Evolutionary conservation across 179 eudicot genomes (phyloP), one percentile per base, ranked within the genome.

Genomic region (Gypsophila paniculata): DNA sequence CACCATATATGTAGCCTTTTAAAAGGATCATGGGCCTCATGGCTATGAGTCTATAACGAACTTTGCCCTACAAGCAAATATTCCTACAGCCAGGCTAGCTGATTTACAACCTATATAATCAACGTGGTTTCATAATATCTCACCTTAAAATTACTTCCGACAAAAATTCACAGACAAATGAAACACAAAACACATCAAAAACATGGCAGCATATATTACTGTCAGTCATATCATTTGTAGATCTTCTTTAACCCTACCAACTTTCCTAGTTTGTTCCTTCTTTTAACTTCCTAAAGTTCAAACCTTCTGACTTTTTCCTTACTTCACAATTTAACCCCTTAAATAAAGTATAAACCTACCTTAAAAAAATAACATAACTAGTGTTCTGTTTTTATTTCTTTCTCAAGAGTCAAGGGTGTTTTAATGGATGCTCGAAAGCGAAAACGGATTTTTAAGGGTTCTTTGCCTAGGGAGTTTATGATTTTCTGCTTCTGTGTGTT

Each of bases 341-440:
- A 62, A 32, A 63, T 63, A 39, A 39, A 2, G 8, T 39, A 39
- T 39, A 39, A 39, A 6, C 44, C 36, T 2, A 63, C 15, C 51
- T 5, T n/a, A n/a, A n/a, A n/a, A n/a, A n/a, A n/a, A n/a, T n/a
- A 26, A 17, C 17, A 62, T 1, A 34, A 48, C 25, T 21, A 4
- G 13, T 15, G 13, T 46, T 14, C 23, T 68, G 8, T 48, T 6
- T 42, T 42, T 6, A 0, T 6, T 6, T 67, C 38, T 44, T 42
- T 52, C 26, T 48, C 2, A 67, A 46, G 58, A 23, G 71, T 48
- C 6, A 49, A 46, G 58, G 13, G 71, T 49, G 38, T 68, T 68
- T 29, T 25, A 17, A 79, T 82, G 86, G 86, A 83, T 64, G 75
- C 51, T 67, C 70, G 83, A 18, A 83, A 83, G 61, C 64, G 81